Conservation (phyloP, 352 stramenopile species). For the Globisporangium heterothallicum region DNA sequence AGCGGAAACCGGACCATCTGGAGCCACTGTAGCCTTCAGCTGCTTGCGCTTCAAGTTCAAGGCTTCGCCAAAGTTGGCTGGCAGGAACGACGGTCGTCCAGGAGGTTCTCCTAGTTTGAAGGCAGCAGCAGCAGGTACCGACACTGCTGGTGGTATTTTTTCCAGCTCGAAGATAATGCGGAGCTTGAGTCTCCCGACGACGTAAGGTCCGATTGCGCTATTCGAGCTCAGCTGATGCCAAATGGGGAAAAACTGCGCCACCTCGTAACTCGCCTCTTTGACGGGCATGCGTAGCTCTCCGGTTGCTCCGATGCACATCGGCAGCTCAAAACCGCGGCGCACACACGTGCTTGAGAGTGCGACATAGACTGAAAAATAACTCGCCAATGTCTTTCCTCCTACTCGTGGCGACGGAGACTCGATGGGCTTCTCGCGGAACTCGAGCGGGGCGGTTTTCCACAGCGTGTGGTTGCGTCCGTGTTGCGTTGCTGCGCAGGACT, state of each 20-base stretch:
- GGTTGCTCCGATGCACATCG: constrained; percentile 21
- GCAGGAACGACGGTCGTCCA: constrained; percentile 9
- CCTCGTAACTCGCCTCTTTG: constrained; percentile 18
- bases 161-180: constrained; percentile 21
- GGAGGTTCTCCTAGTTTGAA: not conserved
- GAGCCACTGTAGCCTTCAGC: constrained; percentile 27
- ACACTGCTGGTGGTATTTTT: constrained; percentile 1
- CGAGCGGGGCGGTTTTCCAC: constrained; percentile 23
- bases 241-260: constrained; percentile 26
- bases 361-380: constrained; percentile 7
- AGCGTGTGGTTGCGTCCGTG: constrained; percentile 30
- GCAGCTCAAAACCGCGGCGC: not conserved
- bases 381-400: not conserved
- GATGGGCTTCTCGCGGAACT: not conserved
- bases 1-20: constrained; percentile 2
- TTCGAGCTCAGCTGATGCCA: constrained; percentile 9
- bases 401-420: not conserved
- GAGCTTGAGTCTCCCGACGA: constrained; percentile 31
- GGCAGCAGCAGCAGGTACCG: constrained; percentile 8
- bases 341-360: not conserved
- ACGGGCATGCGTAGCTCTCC: constrained; percentile 19
- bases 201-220: constrained; percentile 7
- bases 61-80: constrained; percentile 25
- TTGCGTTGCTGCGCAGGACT: constrained; percentile 17
- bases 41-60: constrained; percentile 37